Evolutionary conservation across 2,329 filamentous ascomycete genomes (phyloP).

Genomic region (Aspergillus brasiliensis): DNA sequence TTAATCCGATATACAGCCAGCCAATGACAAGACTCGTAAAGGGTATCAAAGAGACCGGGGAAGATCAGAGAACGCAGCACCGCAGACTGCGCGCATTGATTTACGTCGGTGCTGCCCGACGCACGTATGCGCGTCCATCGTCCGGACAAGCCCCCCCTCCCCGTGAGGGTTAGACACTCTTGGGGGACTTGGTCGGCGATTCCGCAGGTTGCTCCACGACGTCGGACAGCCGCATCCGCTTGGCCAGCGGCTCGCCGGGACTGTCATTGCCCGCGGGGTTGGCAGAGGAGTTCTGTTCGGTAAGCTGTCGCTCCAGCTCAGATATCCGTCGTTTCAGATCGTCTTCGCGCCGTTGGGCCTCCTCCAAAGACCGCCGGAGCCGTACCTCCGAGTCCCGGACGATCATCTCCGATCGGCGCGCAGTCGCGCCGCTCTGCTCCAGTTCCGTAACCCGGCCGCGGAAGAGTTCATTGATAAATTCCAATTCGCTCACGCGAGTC

Average conservation of each 20-base stretch:
- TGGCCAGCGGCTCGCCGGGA: constrained; percentile 52
- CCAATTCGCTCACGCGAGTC: constrained; percentile 90
- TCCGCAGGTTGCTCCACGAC: constrained; percentile 49
- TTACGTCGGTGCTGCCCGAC: constrained; percentile 7
- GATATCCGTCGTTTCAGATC: constrained; percentile 80
- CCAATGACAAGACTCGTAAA: constrained; percentile 39
- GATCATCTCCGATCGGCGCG: constrained; percentile 61
- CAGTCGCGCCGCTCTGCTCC: constrained; percentile 72
- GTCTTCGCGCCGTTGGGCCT: constrained; percentile 76
- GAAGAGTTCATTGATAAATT: constrained; percentile 88
- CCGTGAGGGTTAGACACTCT: constrained; percentile 28
- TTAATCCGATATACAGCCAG: constrained; percentile 32
- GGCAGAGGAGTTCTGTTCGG: constrained; percentile 31
- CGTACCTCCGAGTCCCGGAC: constrained; percentile 57
- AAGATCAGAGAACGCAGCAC: constrained; percentile 31
- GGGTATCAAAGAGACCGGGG: constrained; percentile 43
- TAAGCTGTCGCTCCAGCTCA: constrained; percentile 65
- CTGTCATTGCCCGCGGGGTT: constrained; percentile 24
- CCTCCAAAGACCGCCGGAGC: constrained; percentile 68
- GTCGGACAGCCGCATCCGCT: constrained; percentile 60
- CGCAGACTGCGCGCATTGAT: constrained; percentile 11
- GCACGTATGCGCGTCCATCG: constrained; percentile 8
- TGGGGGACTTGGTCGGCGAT: constrained; percentile 38
- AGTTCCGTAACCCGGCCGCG: constrained; percentile 73
- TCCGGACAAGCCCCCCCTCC: constrained; percentile 7